Base-by-base conservation (phyloP, 2,329 filamentous ascomycete species). In the Didymella segeticola region DNA sequence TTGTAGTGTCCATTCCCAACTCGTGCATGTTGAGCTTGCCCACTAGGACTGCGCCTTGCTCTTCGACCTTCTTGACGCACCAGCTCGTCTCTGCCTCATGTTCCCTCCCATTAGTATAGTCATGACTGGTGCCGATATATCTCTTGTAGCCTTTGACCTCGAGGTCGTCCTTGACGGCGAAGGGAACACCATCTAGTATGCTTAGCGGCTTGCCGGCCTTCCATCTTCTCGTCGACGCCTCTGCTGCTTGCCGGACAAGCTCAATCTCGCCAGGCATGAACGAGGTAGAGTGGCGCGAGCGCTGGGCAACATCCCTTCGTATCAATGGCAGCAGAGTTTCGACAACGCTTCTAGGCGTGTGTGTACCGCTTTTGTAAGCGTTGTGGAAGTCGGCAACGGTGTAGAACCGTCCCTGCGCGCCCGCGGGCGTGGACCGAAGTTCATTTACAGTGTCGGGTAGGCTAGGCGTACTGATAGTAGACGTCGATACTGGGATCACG, bases 1-100 rank as follows among this genome's bases (percentile, higher is more conserved):
- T 92, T n/a, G 84, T 92, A 0, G 89, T 91, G 66, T 95, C 89
- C 64, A 89, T 83, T 1, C 91, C 91, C 31, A 93, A 73, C 75
- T 91, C 91, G 72, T 91, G 90, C 89, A 92, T 95, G 43, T 83
- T 88, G 55, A 87, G 84, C 77, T 91, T 93, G 17, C 88, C 91
- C 50, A 93, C 78, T 45, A 91, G 79, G 19, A 96, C 78, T 2
- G 88, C 91, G 1, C 91, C 91, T 1, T 86, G 87, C 54, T 90
- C 87, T 66, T 89, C 82, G 73, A 91, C 83, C 76, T 86, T 86
- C 70, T 79, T 78, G 5, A 91, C 84, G 53, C 89, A 89, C 88
- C 89, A 93, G 4, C 80, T 82, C 0, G 89, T 90, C 56, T 80
- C 78, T 46, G 78, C 77, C 14, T 75, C 69, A 27, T 34, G 10